Evolutionary conservation across 306 rosid genomes (phyloP).

Genomic region (Dalbergia cultrata): DNA sequence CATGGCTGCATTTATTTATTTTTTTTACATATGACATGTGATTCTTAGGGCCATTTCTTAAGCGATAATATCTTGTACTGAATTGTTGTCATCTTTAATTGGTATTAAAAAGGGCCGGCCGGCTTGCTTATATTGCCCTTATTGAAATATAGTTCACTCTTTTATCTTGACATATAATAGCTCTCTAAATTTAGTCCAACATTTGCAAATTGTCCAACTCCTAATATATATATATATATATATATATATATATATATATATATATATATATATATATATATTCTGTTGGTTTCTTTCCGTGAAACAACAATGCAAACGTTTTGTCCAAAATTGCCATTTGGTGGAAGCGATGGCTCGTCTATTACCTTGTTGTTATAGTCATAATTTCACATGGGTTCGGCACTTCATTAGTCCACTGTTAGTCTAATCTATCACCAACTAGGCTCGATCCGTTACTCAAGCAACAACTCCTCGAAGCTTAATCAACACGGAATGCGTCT

Average conservation of each 20-base stretch:
- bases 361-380: neutral
- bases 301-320: neutral
- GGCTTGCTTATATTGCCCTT: neutral
- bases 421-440: neutral
- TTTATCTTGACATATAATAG: neutral
- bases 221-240: neutral
- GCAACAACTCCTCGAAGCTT: neutral
- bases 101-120: neutral
- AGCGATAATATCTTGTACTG: neutral
- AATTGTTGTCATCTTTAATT: neutral
- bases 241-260: neutral
- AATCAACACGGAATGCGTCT: neutral
- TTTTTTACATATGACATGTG: too few species aligned
- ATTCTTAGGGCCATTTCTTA: neutral
- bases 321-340: neutral
- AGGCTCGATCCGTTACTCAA: neutral
- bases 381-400: constrained; percentile 1
- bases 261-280: neutral
- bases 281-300: neutral
- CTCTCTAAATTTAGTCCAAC: neutral
- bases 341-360: neutral
- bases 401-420: neutral
- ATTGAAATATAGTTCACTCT: neutral
- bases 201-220: neutral
- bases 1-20: too few species aligned